Evolutionary conservation across 2,329 filamentous ascomycete species (phyloP).

Genomic region (Trichoderma harzianum): DNA sequence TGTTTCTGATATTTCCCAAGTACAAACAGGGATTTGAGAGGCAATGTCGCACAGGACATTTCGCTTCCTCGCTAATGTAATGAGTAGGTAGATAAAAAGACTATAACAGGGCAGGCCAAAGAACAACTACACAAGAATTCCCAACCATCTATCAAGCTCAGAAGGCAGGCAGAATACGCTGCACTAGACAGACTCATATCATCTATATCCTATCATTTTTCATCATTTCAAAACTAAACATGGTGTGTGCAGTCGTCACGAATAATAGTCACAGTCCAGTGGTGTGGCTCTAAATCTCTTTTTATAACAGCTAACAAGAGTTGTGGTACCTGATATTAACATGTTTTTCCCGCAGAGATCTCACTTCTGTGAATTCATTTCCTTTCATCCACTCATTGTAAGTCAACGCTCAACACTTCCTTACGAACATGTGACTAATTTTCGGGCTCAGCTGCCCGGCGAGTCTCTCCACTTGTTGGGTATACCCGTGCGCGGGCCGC

Average conservation of each 20-base stretch:
- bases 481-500: background rate
- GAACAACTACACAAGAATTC: background rate
- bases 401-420: background rate
- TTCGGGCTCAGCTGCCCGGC: background rate
- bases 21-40: background rate
- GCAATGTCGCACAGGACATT: background rate
- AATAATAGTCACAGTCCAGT: background rate
- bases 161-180: background rate
- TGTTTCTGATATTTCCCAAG: background rate
- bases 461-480: slow-evolving; percentile 1
- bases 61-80: background rate
- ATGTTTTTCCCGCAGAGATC: background rate
- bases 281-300: background rate
- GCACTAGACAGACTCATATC: background rate
- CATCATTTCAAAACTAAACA: background rate
- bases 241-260: background rate
- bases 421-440: background rate
- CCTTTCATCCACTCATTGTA: background rate
- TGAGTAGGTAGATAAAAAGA: background rate
- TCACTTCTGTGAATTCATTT: background rate
- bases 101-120: background rate
- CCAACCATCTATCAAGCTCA: background rate
- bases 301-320: background rate
- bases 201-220: background rate
- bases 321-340: background rate